Evolutionary conservation across 306 rosid species (phyloP), one percentile per base, ranked within the genome.

Genomic region (Malus asiatica): DNA sequence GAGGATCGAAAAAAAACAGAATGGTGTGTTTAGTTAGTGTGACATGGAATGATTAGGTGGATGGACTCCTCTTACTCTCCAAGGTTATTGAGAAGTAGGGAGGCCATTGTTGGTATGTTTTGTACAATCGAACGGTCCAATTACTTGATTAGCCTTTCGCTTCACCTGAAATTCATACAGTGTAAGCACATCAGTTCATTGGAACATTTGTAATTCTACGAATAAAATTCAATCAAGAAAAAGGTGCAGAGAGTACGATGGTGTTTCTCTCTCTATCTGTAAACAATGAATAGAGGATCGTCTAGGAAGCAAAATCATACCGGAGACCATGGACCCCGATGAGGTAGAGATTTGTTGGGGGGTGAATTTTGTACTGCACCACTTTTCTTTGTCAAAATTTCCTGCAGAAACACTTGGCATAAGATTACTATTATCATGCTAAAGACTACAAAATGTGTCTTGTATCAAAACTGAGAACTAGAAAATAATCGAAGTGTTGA

Each of bases 101-200:
- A 82, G 78, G 84, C 5, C 18, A 14, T 38, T 70, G 74, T 83
- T 87, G 73, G 81, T 86, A 73, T 83, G 79, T 80, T 95, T 92
- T 75, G 97, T 95, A 77, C 97, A 95, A 73, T 95, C 97, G 70
- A 78, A 92, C 16, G 98, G 98, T 60, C 98, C 98, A 55, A 92
- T 83, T 33, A 25, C 89, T 84, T 90, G 93, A 77, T 81, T 82
- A 13, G 73, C 80, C 83, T 92, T 95, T 18, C 90, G 83, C 71
- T 66, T 91, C 80, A 95, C 97, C 98, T 95, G 89, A 63, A 80
- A 82, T 73, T 64, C 45, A 70, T 20, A 23, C 16, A 76, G 15
- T 10, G 69, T 13, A 59, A 46, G 40, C 32, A 53, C 18, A 30
- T 71, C 4, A 63, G 59, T 35, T 33, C 38, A 14, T 55, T 14